Percentiles rank a stretch among this genome's conserved stretches.
Evolutionary conservation across 257 asterid species (phyloP).

Genomic region (Marsdenia floribunda): DNA sequence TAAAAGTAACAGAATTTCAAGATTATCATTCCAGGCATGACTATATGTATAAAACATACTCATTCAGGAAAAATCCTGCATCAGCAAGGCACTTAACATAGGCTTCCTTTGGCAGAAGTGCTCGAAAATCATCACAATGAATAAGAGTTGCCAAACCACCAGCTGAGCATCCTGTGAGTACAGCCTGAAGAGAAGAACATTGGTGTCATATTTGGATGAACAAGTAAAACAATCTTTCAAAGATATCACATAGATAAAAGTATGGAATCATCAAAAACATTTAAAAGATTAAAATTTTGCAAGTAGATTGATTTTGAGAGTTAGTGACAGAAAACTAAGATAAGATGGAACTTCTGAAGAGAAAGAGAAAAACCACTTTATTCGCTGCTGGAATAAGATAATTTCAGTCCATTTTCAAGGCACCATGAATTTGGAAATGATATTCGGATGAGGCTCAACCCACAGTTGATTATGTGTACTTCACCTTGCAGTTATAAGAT

Average conservation of each 20-base stretch:
- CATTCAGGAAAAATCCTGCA: constrained; percentile 86
- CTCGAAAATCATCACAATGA: constrained; percentile 74
- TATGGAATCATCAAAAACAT: background rate
- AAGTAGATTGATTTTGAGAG: background rate
- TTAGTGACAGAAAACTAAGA: background rate
- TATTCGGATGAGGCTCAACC: background rate
- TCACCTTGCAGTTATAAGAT: background rate
- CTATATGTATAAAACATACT: constrained; percentile 40
- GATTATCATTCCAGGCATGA: background rate
- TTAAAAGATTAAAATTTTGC: background rate
- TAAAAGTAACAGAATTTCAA: background rate
- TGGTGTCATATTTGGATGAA: background rate
- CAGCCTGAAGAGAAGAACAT: constrained; percentile 50
- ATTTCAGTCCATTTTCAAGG: background rate
- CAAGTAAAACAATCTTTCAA: background rate
- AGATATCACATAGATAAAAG: background rate
- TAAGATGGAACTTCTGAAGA: background rate
- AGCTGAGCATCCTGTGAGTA: constrained; percentile 97
- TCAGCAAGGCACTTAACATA: constrained; percentile 87
- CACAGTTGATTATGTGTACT: background rate
- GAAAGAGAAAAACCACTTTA: background rate
- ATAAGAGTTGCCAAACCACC: constrained; percentile 91
- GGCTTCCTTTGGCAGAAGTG: constrained; percentile 57
- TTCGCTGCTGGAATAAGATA: background rate
- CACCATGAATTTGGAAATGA: background rate